Conservation (phyloP, 768 basidiomycete genomes). For the Cystofilobasidium ferigula region DNA sequence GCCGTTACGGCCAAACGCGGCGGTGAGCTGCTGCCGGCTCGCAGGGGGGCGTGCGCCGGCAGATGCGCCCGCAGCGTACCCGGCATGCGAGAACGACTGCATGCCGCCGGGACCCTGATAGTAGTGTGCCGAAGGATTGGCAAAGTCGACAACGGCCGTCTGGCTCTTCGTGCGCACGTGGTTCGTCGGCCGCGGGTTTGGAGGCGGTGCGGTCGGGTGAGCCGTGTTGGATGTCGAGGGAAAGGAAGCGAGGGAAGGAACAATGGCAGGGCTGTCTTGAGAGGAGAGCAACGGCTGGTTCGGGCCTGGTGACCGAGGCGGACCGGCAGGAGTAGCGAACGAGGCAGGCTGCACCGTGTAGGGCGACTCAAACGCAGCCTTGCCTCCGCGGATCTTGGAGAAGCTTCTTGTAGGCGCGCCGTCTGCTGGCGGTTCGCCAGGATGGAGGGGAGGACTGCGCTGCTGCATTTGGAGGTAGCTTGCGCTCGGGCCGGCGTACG, state of each 20-base stretch:
- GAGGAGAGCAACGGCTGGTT: not conserved
- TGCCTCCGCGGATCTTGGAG: slow-evolving; percentile 73
- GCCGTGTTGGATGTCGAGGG: not conserved
- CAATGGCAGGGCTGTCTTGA: not conserved
- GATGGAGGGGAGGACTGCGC: slow-evolving; percentile 5
- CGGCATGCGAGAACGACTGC: slow-evolving; percentile 18
- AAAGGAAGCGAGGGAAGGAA: slow-evolving; percentile 2
- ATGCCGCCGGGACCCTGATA: not conserved
- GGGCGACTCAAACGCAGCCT: slow-evolving; percentile 71
- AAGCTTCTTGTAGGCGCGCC: slow-evolving; percentile 51
- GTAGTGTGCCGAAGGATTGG: not conserved
- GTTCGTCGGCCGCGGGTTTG: not conserved
- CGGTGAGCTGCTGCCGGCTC: not conserved
- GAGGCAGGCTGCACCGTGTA: slow-evolving; percentile 46
- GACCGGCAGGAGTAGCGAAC: not conserved
- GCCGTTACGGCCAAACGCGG: not conserved
- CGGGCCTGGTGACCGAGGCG: not conserved
- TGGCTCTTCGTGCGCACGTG: slow-evolving; percentile 10
- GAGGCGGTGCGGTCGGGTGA: not conserved
- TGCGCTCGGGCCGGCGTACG: not conserved
- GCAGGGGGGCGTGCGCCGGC: not conserved
- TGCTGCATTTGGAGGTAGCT: not conserved
- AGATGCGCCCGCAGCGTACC: slow-evolving; percentile 1
- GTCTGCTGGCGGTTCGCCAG: slow-evolving; percentile 20
- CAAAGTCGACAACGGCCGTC: slow-evolving; percentile 21